These are phyloP conservation scores for Agrocybe pediades DNA, from an alignment of 768 basidiomycete species.

Conservation along the genomic window DNA sequence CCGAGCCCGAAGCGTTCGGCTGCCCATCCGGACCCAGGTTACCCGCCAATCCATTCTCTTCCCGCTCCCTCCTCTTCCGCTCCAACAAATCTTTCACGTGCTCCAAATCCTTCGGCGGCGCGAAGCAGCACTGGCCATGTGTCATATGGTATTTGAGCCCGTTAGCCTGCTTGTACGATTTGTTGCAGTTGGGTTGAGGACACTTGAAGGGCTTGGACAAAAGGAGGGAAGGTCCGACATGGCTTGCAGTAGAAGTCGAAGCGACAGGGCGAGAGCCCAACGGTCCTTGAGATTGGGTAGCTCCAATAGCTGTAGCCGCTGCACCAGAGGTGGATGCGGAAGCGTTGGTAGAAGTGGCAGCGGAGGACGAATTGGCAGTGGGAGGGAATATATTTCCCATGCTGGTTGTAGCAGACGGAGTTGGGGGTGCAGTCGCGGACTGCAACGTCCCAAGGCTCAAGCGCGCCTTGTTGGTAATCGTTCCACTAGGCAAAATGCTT, in stretches of 20 bases:
- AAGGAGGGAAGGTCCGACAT: constrained; percentile 57
- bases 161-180: constrained; percentile 95
- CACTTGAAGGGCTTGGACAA: constrained; percentile 88
- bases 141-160: constrained; percentile 94
- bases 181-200: constrained; percentile 94
- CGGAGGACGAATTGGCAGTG: background rate
- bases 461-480: background rate
- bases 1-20: too few species aligned
- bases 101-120: constrained; percentile 84
- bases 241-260: background rate
- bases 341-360: background rate
- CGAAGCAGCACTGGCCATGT: constrained; percentile 92
- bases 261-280: background rate
- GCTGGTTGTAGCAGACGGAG: background rate
- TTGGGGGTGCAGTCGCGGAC: background rate
- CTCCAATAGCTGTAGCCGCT: background rate
- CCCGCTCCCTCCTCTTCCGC: constrained; percentile 46
- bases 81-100: constrained; percentile 75
- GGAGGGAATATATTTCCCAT: background rate
- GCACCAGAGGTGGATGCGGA: background rate
- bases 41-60: constrained; percentile 21
- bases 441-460: background rate
- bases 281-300: background rate
- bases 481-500: background rate
- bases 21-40: constrained; percentile 37